A percentile compares a stretch with the other conserved stretches of the same genome.
phyloP scores from a whole-genome alignment of 352 stramenopile species.

The Globisporangium heterothallicum region DNA sequence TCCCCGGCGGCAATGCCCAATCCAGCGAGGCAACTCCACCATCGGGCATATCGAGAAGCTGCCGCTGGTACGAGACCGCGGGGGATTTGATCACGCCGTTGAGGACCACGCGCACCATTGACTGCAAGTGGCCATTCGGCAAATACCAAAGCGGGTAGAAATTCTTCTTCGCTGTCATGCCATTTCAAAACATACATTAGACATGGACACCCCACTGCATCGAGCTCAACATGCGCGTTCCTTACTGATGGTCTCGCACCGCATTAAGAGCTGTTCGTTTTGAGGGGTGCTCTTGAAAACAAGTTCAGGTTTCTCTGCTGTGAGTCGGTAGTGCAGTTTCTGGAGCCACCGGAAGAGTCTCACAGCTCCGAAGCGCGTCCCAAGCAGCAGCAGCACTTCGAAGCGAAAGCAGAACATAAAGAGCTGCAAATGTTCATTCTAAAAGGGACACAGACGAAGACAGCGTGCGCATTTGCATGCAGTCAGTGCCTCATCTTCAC shows the following conservation, averaged over 20 bases:
- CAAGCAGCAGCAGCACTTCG: too few relatives aligned
- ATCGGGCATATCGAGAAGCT: constrained; percentile 56
- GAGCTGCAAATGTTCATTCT: too few relatives aligned
- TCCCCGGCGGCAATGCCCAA: constrained; percentile 37
- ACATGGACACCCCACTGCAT: not conserved
- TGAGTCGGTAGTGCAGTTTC: constrained; percentile 33
- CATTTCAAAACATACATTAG: too few relatives aligned
- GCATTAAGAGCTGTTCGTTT: constrained; percentile 31
- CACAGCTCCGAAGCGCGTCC: too few relatives aligned
- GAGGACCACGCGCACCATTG: constrained; percentile 33
- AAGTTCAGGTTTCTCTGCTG: constrained; percentile 31
- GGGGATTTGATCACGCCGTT: constrained; percentile 26
- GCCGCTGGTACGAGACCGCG: constrained; percentile 42
- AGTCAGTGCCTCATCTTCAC: too few relatives aligned
- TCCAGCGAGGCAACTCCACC: constrained; percentile 65
- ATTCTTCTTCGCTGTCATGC: constrained; percentile 32
- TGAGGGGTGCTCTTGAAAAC: constrained; percentile 27
- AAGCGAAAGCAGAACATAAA: too few relatives aligned
- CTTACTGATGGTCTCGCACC: constrained; percentile 39
- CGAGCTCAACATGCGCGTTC: not conserved
- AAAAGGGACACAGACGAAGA: too few relatives aligned
- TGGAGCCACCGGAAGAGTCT: too few relatives aligned
- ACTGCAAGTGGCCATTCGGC: constrained; percentile 65
- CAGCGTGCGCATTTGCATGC: too few relatives aligned
- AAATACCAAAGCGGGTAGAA: constrained; percentile 56